phyloP scores from a whole-genome alignment of 78 protist species.

The Speleostelium caveatum region DNA sequence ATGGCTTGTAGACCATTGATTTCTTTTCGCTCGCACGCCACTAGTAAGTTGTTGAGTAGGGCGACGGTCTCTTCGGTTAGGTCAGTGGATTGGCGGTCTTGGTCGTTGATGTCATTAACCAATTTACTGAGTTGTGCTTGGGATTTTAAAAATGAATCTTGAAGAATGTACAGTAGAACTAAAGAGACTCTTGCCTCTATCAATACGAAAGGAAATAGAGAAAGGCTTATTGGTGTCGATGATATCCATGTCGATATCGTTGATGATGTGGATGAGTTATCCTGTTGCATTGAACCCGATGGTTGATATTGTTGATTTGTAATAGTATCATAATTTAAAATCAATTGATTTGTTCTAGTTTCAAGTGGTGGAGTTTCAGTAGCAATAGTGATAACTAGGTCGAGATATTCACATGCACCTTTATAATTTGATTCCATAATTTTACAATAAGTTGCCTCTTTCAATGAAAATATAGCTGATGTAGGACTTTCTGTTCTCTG shows the following conservation, averaged over 20 bases:
- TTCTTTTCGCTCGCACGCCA: conserved; percentile 74
- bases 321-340: no score
- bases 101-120: conserved; percentile 61
- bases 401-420: conserved; percentile 71
- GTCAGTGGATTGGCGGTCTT: conserved; percentile 39
- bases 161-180: conserved; percentile 47
- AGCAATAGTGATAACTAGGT: conserved; percentile 46
- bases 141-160: conserved; percentile 55
- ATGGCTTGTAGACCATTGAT: conserved; percentile 61
- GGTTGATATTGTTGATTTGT: background rate
- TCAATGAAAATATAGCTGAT: conserved; percentile 33
- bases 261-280: conserved; percentile 3
- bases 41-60: conserved; percentile 44
- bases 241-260: background rate
- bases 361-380: conserved; percentile 44
- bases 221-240: conserved; percentile 52
- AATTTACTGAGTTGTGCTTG: conserved; percentile 64
- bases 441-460: conserved; percentile 61
- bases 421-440: conserved; percentile 68
- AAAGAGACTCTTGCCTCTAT: conserved; percentile 57
- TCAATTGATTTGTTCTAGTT: conserved; percentile 19
- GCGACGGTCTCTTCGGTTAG: conserved; percentile 55
- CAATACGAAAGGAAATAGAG: conserved; percentile 39
- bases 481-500: conserved; percentile 72
- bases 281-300: background rate